phyloP scores from a whole-genome alignment of 2,329 filamentous ascomycete species.

The Sclerotinia minor region DNA sequence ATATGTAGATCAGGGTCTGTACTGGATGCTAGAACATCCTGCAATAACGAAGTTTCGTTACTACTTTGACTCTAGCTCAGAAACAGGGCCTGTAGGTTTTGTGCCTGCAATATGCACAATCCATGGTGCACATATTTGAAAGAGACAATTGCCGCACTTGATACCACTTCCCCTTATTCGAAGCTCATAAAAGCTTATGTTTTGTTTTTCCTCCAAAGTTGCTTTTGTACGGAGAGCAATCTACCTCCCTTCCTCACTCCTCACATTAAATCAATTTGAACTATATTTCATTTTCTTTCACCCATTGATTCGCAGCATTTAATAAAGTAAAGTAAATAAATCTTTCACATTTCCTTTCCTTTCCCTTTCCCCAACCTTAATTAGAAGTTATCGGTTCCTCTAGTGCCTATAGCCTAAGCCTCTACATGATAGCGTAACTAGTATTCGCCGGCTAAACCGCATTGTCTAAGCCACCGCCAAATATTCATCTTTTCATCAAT shows the following conservation, averaged over 20 bases:
- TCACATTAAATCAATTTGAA: not conserved
- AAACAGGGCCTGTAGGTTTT: not conserved
- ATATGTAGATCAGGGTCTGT: not conserved
- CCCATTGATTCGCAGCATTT: not conserved
- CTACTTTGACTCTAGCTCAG: not conserved
- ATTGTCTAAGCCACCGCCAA: not conserved
- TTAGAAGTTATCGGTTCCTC: not conserved
- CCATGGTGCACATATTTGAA: not conserved
- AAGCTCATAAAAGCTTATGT: not conserved
- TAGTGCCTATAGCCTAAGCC: not conserved
- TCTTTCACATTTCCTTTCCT: no score
- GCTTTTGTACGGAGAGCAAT: not conserved
- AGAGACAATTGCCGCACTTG: not conserved
- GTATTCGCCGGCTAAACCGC: not conserved
- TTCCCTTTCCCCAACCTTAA: not conserved
- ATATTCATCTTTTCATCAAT: not conserved
- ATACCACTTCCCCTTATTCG: not conserved
- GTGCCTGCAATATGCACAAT: not conserved
- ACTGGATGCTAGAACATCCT: not conserved
- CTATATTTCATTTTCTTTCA: conserved; percentile 1
- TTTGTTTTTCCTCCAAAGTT: not conserved
- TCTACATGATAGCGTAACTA: not conserved
- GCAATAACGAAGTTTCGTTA: not conserved
- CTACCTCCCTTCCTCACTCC: no score
- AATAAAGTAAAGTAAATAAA: no score